Conservation (phyloP, 1,284 basidiomycete species). For the Apiotrichum sp. region DNA sequence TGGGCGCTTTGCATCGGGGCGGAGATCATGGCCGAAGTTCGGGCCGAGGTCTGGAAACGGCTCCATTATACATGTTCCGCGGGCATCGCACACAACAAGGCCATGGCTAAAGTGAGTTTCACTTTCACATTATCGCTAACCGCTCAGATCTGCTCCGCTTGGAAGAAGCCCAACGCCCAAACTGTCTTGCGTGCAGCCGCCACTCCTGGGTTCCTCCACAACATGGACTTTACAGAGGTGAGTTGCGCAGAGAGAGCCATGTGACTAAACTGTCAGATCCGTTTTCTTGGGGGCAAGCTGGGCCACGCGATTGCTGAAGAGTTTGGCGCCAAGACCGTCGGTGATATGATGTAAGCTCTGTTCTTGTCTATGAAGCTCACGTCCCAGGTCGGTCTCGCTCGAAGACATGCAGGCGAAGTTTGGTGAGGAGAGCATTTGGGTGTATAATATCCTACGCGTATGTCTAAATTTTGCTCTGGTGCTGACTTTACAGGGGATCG, state of each 20-base stretch:
- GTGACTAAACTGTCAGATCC: slow-evolving; percentile 57
- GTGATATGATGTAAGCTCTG: slow-evolving; percentile 67
- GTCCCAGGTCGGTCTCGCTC: slow-evolving; percentile 43
- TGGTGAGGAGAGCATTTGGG: slow-evolving; percentile 65
- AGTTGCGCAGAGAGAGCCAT: not conserved
- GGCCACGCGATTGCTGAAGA: slow-evolving; percentile 79
- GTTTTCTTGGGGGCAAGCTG: slow-evolving; percentile 91
- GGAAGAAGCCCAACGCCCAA: slow-evolving; percentile 80
- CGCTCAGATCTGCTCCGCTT: slow-evolving; percentile 73
- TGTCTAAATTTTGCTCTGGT: slow-evolving; percentile 6
- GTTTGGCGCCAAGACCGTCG: slow-evolving; percentile 81
- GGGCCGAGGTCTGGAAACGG: slow-evolving; percentile 61
- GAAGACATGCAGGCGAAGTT: slow-evolving; percentile 52
- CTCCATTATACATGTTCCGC: slow-evolving; percentile 93
- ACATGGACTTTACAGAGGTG: slow-evolving; percentile 82
- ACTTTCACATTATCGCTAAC: not conserved
- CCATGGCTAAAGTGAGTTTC: slow-evolving; percentile 72
- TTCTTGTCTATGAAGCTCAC: slow-evolving; percentile 2
- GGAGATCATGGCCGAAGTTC: slow-evolving; percentile 73
- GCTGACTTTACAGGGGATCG: slow-evolving; percentile 64
- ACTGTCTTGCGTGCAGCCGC: slow-evolving; percentile 75
- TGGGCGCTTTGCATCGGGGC: slow-evolving; percentile 83
- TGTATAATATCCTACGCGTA: slow-evolving; percentile 67
- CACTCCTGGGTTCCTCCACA: slow-evolving; percentile 71
- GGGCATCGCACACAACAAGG: slow-evolving; percentile 89